phyloP scores from a whole-genome alignment of 116 monocot genomes.

The Zostera marina region DNA sequence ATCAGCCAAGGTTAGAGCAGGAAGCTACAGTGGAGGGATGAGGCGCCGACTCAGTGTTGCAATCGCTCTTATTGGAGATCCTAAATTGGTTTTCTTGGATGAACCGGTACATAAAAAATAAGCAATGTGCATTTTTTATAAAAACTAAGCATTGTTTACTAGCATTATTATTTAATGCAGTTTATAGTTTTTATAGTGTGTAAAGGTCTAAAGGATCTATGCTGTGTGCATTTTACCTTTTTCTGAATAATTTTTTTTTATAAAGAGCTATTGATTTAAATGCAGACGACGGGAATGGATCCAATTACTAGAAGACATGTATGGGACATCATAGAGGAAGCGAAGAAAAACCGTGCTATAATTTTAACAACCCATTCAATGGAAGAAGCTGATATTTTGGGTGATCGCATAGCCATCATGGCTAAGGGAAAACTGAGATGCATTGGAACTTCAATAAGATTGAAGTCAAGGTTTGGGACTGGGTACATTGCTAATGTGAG shows the following conservation, averaged over 20 bases:
- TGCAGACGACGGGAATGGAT: conserved; percentile 88
- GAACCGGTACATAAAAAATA: conserved; percentile 49
- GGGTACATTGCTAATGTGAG: conserved; percentile 81
- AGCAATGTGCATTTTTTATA: too few relatives aligned
- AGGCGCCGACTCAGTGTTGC: conserved; percentile 85
- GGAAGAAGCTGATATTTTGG: conserved; percentile 90
- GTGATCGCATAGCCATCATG: conserved; percentile 90
- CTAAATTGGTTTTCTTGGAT: conserved; percentile 84
- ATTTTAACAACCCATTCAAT: conserved; percentile 88
- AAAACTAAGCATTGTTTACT: too few relatives aligned
- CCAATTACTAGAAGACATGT: conserved; percentile 85
- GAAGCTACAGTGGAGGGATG: conserved; percentile 93
- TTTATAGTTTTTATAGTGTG: too few relatives aligned
- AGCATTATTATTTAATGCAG: too few relatives aligned
- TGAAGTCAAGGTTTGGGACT: conserved; percentile 72
- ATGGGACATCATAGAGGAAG: conserved; percentile 94
- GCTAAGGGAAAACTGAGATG: conserved; percentile 85
- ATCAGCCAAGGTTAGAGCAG: conserved; percentile 57
- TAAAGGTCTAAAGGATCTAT: too few relatives aligned
- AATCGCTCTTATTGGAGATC: conserved; percentile 78
- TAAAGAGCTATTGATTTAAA: background rate
- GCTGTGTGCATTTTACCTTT: too few relatives aligned
- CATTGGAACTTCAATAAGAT: conserved; percentile 74
- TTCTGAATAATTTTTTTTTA: too few relatives aligned
- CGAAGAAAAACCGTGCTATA: conserved; percentile 76